Evolutionary conservation across 2,329 filamentous ascomycete genomes (phyloP).

Genomic region (Sphaceloma murrayae): DNA sequence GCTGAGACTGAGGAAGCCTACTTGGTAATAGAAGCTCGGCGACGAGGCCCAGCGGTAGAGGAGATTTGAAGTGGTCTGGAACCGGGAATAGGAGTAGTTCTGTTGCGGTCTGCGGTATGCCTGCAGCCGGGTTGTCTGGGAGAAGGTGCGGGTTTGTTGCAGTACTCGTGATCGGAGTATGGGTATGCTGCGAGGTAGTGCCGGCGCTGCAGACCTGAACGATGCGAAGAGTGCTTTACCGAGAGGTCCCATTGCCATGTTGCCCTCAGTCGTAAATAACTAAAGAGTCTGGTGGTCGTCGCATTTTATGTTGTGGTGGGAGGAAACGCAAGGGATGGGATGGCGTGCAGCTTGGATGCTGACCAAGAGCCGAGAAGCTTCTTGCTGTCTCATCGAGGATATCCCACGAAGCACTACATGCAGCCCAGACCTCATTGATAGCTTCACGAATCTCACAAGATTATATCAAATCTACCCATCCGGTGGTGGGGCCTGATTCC

Average conservation of each 20-base stretch:
- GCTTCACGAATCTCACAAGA: too few relatives aligned
- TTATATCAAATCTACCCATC: constrained; percentile 4
- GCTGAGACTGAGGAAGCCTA: constrained; percentile 34
- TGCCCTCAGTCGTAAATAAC: too few relatives aligned
- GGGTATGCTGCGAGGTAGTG: neutral
- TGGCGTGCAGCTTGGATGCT: neutral
- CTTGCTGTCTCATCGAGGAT: neutral
- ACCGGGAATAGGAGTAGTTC: constrained; percentile 27
- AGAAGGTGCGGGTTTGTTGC: neutral
- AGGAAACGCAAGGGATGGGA: neutral
- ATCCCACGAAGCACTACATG: neutral
- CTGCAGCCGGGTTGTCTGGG: too few relatives aligned
- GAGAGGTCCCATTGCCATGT: too few relatives aligned
- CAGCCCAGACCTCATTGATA: too few relatives aligned
- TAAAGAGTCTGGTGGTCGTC: too few relatives aligned
- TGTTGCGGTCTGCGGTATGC: too few relatives aligned
- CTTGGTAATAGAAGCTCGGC: constrained; percentile 41
- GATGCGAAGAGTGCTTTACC: too few relatives aligned
- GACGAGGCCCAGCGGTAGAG: constrained; percentile 32
- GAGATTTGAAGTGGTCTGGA: constrained; percentile 22
- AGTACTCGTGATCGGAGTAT: neutral
- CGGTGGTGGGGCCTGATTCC: constrained; percentile 3
- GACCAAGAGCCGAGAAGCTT: neutral
- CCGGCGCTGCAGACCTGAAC: too few relatives aligned
- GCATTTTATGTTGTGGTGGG: too few relatives aligned